Evolutionary conservation across 306 rosid genomes (phyloP), one percentile per base, ranked within the genome.

Genomic region (Macrotyloma uniflorum): DNA sequence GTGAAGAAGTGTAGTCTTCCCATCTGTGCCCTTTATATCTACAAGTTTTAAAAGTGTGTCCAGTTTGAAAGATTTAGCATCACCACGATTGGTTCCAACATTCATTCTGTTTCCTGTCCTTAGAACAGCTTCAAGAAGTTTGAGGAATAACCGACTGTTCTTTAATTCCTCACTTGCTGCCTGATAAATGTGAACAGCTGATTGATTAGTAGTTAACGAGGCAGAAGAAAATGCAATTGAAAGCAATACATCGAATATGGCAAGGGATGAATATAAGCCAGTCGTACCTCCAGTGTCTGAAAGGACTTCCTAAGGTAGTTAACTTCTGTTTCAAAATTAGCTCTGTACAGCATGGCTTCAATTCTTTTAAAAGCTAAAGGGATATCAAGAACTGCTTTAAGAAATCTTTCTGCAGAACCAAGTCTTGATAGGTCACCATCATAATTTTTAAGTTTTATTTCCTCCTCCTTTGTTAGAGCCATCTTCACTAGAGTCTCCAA

Each of bases 391-490:
- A 93, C 88, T 42, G 91, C 84, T 83, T 90, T 93, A 28, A 95
- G 93, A 89, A 95, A 93, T 61, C 98, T 91, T 85, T 95, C 99
- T 3, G 99, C 99, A 46, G 99, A 86, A 10, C 99, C 99, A 53
- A 95, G 89, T 83, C 89, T 95, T 76, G 96, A 86, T 67, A 79
- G 70, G 40, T 91, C 96, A 47, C 98, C 96, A 45, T 84, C 69
- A 71, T 91, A 91, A 47, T 80, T 87, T 76, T 85, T 86, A 33
- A 95, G 97, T 79, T 93, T 95, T 59, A 95, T 93, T 85, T 95
- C 99, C 77, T 95, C 99, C 86, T 95, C 99, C 83, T 95, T 95
- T 38, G 99, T 95, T 45, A 97, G 99, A 80, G 99, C 98, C 99
- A 95, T 95, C 93, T 95, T 95, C 19, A 95, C 98, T 22, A 95